These are phyloP conservation scores for Moricandia moricandioides DNA, from an alignment of 345 rosid species.

Conservation along the genomic window DNA sequence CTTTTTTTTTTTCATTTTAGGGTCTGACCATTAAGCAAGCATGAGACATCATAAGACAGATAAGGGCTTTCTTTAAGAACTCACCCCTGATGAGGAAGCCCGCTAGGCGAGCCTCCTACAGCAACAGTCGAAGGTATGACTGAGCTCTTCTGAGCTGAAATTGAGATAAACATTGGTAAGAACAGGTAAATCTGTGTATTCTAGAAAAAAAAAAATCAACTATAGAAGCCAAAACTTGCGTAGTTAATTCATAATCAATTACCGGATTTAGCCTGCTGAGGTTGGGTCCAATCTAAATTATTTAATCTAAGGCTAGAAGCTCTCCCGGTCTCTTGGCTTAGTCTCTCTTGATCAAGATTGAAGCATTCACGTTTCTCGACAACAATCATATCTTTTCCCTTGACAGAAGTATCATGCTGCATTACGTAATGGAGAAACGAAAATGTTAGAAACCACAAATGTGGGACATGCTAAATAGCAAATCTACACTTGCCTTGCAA, in stretches of 20 bases:
- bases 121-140: conserved; percentile 37
- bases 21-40: conserved; percentile 8
- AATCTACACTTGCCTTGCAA: conserved; percentile 25
- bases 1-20: not conserved
- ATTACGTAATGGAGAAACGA: conserved; percentile 4
- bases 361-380: conserved; percentile 30
- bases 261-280: conserved; percentile 40
- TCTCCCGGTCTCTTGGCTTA: conserved; percentile 24
- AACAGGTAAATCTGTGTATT: not conserved
- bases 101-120: conserved; percentile 38
- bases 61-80: conserved; percentile 15
- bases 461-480: not conserved
- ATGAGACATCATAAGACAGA: conserved; percentile 3
- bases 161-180: not conserved
- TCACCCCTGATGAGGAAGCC: conserved; percentile 47
- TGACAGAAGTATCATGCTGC: conserved; percentile 23
- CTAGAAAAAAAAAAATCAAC: not conserved
- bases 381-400: conserved; percentile 23
- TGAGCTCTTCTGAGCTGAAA: conserved; percentile 42
- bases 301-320: conserved; percentile 12
- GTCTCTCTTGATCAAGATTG: conserved; percentile 45
- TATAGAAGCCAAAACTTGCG: conserved; percentile 1
- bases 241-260: conserved; percentile 1
- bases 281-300: conserved; percentile 28
- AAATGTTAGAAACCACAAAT: conserved; percentile 2